Evolutionary conservation across 2,329 filamentous ascomycete genomes (phyloP), one percentile per base, ranked within the genome.

Genomic region (Penicillium sp.): DNA sequence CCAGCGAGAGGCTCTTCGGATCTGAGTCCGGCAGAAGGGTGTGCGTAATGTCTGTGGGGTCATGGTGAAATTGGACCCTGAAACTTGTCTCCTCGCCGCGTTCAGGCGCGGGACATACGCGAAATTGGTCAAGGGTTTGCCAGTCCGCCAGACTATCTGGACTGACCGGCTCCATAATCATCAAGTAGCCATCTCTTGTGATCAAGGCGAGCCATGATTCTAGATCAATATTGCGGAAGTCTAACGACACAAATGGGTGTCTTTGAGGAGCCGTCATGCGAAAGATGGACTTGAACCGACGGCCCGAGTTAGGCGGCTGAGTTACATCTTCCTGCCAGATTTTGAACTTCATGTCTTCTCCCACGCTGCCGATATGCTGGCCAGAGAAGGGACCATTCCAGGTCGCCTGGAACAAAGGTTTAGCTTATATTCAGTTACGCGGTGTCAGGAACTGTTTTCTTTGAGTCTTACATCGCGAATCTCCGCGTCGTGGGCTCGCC

Each of bases 371-470:
- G 62, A 97, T 79, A 64, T 95, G 84, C 67, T 94, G 90, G 61
- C 94, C 94, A 54, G 94, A 86, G 58, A 89, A 93, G 0, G 91
- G 89, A 1, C 91, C 90, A 52, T 95, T 89, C 92, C 93, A 97
- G 79, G 94, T 90, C 49, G 95, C 85, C 89, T 93, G 66, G 9
- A 34, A 53, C 42, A 26, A 48, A 16, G 43, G 43, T 43, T 63
- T 53, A 58, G 57, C 56, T 59, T 64, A 56, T 61, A 56, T 50
- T 26, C 38, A 10, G 21, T 16, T 26, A 39, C 50, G 39, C 21
- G 34, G 36, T 29, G 13, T 45, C 28, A 45, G 26, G 48, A 24
- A 29, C 31, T 33, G 31, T 54, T 43, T 34, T 54, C 55, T 52
- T 57, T 51, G 46, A 53, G 49, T 75, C 78, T 74, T 76, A 91